Conservation (phyloP, 805 yeast genomes). For the Nakazawaea anatomiae region DNA sequence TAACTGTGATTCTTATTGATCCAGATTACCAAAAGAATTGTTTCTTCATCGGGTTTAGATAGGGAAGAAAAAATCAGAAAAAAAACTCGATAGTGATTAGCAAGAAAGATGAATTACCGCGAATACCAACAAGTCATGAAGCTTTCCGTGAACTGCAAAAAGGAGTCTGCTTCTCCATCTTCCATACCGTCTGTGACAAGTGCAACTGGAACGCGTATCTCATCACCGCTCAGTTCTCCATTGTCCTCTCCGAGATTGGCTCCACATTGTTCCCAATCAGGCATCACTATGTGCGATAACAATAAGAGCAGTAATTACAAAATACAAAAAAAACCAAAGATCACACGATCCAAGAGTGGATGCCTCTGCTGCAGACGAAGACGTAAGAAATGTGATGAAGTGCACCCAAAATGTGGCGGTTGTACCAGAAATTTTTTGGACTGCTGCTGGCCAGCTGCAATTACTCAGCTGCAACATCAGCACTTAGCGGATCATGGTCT, state of each 20-base stretch:
- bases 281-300: neutral
- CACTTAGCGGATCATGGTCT: neutral
- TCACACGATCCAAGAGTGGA: constrained; percentile 11
- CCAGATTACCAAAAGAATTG: too few relatives aligned
- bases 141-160: neutral
- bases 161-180: neutral
- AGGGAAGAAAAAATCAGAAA: neutral
- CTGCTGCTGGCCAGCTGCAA: constrained; percentile 9
- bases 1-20: too few relatives aligned
- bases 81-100: too few relatives aligned
- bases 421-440: constrained; percentile 13
- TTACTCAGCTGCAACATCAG: neutral
- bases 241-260: constrained; percentile 4
- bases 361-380: constrained; percentile 10
- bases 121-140: constrained; percentile 11
- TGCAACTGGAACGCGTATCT: neutral
- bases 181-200: neutral
- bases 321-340: constrained; percentile 30
- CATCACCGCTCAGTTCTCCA: constrained; percentile 8
- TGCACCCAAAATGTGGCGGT: constrained; percentile 12
- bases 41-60: neutral
- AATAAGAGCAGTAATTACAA: constrained; percentile 58
- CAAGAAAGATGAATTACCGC: constrained; percentile 6
- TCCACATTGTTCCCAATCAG: constrained; percentile 2
- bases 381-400: constrained; percentile 15